A percentile compares a stretch with the other conserved stretches of the same genome.
phyloP scores from a whole-genome alignment of 306 rosid genomes.

The Casuarina equisetifolia region DNA sequence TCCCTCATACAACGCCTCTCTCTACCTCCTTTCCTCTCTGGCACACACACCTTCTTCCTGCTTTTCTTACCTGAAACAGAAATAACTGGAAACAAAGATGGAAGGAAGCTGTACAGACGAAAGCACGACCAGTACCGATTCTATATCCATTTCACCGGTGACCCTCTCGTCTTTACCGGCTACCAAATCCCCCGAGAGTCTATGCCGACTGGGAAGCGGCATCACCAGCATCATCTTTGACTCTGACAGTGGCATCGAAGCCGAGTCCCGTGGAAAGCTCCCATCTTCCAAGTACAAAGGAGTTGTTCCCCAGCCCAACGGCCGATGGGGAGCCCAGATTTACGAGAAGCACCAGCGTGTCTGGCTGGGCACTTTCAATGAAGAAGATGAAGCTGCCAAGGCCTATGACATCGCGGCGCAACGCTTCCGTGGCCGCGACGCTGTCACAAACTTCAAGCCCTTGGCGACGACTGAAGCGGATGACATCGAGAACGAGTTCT shows the following conservation, averaged over 20 bases:
- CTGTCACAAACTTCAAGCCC: constrained; percentile 79
- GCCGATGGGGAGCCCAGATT: constrained; percentile 99
- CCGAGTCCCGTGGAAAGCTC: constrained; percentile 70
- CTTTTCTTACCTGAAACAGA: background rate
- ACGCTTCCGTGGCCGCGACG: constrained; percentile 90
- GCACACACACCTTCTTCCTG: constrained; percentile 22
- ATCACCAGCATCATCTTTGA: constrained; percentile 62
- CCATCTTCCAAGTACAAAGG: constrained; percentile 90
- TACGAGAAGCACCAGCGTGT: constrained; percentile 99
- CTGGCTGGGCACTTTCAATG: constrained; percentile 95
- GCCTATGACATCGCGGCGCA: constrained; percentile 92
- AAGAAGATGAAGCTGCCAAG: constrained; percentile 82
- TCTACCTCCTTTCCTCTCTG: background rate
- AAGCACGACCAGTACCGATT: constrained; percentile 63
- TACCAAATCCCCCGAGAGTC: constrained; percentile 36
- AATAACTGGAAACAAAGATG: constrained; percentile 29
- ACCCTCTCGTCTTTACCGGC: constrained; percentile 5
- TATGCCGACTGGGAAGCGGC: constrained; percentile 78
- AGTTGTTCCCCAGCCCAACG: constrained; percentile 97
- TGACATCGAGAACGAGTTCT: constrained; percentile 54
- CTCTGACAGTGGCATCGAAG: constrained; percentile 55
- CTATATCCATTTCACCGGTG: constrained; percentile 41
- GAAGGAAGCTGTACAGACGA: constrained; percentile 71
- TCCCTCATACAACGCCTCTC: constrained; percentile 32
- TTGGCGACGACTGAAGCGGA: constrained; percentile 28